Base-by-base conservation (phyloP, 768 basidiomycete species). In the Amyloporia xantha region DNA sequence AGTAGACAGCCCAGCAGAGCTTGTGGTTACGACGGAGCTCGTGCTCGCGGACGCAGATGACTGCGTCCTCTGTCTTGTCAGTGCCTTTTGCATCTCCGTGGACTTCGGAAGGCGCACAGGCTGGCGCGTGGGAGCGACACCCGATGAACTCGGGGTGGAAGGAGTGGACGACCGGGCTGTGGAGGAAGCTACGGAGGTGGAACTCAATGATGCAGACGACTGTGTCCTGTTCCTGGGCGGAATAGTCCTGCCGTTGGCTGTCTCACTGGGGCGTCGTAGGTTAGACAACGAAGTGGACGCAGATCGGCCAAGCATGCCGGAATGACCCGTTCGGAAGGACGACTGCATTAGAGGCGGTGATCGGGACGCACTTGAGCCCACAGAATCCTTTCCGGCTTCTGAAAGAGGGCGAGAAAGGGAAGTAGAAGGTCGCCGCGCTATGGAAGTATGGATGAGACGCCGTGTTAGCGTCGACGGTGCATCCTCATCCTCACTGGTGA, bases 401-500 rank as follows among this genome's bases (percentile, higher is more conserved):
- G 56, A 54, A 3, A 44, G 41, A 6, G 48, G 40, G 21, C 50
- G 53, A 15, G 57, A 43, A 21, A 30, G 9, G 0, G 56, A 24
- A n/a, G 44, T 11, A 0, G 62, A 60, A 1, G 57, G 54, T n/a
- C 58, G 49, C 11, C 62, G 57, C 3, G 62, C 61, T 36, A 63
- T 56, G 3, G 61, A 58, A 3, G 66, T 58, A 19, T 55, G 44
- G 10, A 69, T 70, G 19, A 71, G 58, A 4, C 68, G 68, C 11
- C 62, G 62, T 0, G 70, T 71, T 20, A 71, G 61, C 30, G 65
- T 57, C 4, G 67, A 68, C 3, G 70, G 70, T 1, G 69, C 68
- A 48, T 69, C 70, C 49, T 71, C 70, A 56, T 71, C 70, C 51
- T 71, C 70, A 50, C 69, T 70, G 42, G 10, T 37, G 7, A 33